These are phyloP conservation scores for Myochromella boudieri DNA, from an alignment of 768 basidiomycete genomes.

Conservation along the genomic window DNA sequence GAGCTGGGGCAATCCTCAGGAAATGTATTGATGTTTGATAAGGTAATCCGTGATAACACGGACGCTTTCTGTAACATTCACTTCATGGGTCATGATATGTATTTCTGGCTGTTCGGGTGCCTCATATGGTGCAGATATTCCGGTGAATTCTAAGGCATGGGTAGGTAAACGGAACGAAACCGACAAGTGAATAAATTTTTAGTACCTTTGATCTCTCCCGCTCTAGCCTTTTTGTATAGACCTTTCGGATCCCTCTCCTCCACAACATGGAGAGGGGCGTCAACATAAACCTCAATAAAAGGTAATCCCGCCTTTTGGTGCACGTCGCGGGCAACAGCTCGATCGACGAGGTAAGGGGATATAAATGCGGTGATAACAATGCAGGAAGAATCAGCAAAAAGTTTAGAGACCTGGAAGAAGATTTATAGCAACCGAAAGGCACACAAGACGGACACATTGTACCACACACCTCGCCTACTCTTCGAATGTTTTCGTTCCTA, in stretches of 20 bases:
- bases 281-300: constrained; percentile 94
- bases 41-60: constrained; percentile 81
- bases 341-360: constrained; percentile 93
- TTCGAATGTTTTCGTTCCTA: constrained; percentile 91
- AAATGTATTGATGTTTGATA: constrained; percentile 58
- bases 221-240: constrained; percentile 93
- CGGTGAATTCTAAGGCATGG: constrained; percentile 83
- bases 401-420: constrained; percentile 77
- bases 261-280: constrained; percentile 85
- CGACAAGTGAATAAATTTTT: constrained; percentile 10
- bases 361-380: constrained; percentile 95
- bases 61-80: constrained; percentile 77
- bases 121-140: constrained; percentile 97
- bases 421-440: constrained; percentile 7
- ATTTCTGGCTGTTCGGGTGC: constrained; percentile 83
- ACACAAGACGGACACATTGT: not conserved
- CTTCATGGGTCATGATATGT: constrained; percentile 86
- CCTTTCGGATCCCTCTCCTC: constrained; percentile 97
- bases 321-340: constrained; percentile 76
- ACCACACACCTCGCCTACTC: constrained; percentile 86
- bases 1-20: constrained; percentile 11
- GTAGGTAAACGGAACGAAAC: not conserved
- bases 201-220: constrained; percentile 94
- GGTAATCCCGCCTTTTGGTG: constrained; percentile 72
- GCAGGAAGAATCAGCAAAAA: constrained; percentile 88